A percentile compares a stretch with the other conserved stretches of the same genome.
These are phyloP conservation scores for Globisporangium paddicum DNA, from an alignment of 352 stramenopile species.

Conservation along the genomic window DNA sequence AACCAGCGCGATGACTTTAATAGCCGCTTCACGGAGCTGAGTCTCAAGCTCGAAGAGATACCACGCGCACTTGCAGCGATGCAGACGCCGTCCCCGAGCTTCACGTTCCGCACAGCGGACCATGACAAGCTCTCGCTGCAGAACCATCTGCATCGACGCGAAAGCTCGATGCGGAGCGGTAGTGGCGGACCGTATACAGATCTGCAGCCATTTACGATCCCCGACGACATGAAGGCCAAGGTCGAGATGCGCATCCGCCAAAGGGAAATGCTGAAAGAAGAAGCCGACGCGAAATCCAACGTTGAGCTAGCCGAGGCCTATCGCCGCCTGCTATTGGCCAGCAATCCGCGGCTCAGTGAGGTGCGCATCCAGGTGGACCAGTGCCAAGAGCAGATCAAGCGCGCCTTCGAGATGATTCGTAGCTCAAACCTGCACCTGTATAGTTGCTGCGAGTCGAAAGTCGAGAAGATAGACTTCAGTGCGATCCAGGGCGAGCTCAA, in stretches of 20 bases:
- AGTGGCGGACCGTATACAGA: constrained; percentile 51
- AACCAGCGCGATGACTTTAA: constrained; percentile 63
- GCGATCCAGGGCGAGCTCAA: constrained; percentile 50
- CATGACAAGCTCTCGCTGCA: constrained; percentile 51
- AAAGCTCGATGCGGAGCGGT: constrained; percentile 8
- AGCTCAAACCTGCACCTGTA: constrained; percentile 65
- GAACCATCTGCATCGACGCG: constrained; percentile 35
- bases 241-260: constrained; percentile 66
- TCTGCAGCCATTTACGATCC: constrained; percentile 67
- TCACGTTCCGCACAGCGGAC: constrained; percentile 45
- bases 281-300: constrained; percentile 35
- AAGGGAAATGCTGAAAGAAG: constrained; percentile 42
- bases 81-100: constrained; percentile 26
- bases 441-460: constrained; percentile 58
- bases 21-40: constrained; percentile 50
- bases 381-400: constrained; percentile 64
- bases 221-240: constrained; percentile 74
- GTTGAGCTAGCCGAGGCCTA: constrained; percentile 59
- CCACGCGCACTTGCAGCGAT: constrained; percentile 43
- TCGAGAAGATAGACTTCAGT: constrained; percentile 42
- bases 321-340: constrained; percentile 47
- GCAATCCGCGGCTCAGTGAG: constrained; percentile 55
- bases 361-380: constrained; percentile 54
- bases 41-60: constrained; percentile 59
- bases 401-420: constrained; percentile 58